Conservation (phyloP, 805 yeast species). For the Candida easanensis region DNA sequence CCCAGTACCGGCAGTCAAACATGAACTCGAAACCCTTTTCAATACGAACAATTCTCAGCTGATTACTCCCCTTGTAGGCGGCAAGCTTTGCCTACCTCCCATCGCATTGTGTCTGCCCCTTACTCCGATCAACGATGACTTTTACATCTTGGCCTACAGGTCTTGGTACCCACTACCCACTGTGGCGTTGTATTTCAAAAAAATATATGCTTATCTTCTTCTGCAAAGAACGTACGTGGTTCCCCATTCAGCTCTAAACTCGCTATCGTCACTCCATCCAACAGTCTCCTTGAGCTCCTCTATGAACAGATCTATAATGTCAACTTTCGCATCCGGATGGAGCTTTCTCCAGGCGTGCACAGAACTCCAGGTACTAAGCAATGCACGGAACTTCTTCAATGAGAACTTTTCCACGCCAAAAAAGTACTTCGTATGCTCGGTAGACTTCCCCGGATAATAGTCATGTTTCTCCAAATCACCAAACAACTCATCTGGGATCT, state of each 20-base stretch:
- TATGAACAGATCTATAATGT: conserved; percentile 47
- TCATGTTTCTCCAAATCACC: conserved; percentile 37
- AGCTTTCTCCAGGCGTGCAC: conserved; percentile 54
- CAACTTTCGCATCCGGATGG: conserved; percentile 37
- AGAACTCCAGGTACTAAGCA: conserved; percentile 65
- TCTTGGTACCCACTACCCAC: too few relatives aligned
- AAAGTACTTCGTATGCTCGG: conserved; percentile 28
- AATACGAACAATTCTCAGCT: too few relatives aligned
- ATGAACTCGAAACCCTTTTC: too few relatives aligned
- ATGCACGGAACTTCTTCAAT: conserved; percentile 45
- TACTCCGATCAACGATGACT: too few relatives aligned
- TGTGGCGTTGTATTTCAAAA: too few relatives aligned
- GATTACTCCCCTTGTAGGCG: too few relatives aligned
- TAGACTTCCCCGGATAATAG: conserved; percentile 28
- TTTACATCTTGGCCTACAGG: too few relatives aligned
- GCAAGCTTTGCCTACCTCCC: too few relatives aligned
- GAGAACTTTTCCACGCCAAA: conserved; percentile 42
- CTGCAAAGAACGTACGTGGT: conserved; percentile 53
- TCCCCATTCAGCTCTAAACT: conserved; percentile 47
- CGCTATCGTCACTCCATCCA: conserved; percentile 45
- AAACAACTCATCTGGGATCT: conserved; percentile 43
- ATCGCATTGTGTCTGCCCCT: too few relatives aligned
- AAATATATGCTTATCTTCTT: conserved; percentile 17
- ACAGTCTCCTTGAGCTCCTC: conserved; percentile 39
- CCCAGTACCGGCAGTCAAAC: too few relatives aligned